These are phyloP conservation scores for Moniliella sp. DNA, from an alignment of 1,284 basidiomycete genomes.

Conservation along the genomic window DNA sequence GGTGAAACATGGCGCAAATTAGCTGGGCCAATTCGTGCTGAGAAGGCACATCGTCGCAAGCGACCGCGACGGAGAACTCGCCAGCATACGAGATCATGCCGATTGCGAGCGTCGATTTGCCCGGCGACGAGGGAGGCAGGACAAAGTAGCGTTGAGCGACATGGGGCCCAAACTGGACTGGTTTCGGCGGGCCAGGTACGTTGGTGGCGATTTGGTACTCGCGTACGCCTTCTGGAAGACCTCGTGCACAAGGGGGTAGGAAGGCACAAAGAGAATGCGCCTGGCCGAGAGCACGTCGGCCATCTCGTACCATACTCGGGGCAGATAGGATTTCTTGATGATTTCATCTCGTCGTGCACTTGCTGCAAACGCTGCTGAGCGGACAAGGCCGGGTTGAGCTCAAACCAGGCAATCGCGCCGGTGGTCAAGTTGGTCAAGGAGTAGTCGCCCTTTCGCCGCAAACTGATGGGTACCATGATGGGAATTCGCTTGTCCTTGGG, in stretches of 20 bases:
- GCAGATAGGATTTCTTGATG: conserved; percentile 23
- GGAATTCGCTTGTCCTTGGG: conserved; percentile 28
- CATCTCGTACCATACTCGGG: conserved; percentile 19
- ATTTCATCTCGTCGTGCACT: conserved; percentile 28
- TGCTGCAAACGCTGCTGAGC: conserved; percentile 15
- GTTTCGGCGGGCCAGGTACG: conserved; percentile 27
- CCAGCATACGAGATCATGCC: conserved; percentile 31
- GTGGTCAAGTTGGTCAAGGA: conserved; percentile 26
- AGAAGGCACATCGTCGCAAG: conserved; percentile 29
- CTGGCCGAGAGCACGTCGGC: conserved; percentile 11
- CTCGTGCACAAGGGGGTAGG: conserved; percentile 16
- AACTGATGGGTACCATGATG: conserved; percentile 27
- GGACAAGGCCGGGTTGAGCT: conserved; percentile 9
- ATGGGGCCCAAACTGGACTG: conserved; percentile 23
- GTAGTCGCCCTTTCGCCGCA: conserved; percentile 27
- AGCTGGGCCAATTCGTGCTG: conserved; percentile 15
- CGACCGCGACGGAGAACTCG: conserved; percentile 27
- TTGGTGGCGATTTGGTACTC: conserved; percentile 27
- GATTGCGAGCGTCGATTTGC: conserved; percentile 28
- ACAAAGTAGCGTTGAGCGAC: conserved; percentile 30
- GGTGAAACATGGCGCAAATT: conserved; percentile 26
- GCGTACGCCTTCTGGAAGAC: conserved; percentile 26
- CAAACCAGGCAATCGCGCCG: conserved; percentile 27
- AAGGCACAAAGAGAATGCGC: conserved; percentile 21
- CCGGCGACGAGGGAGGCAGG: conserved; percentile 25